Conservation (phyloP, 2,329 filamentous ascomycete species). For the Ustilaginoidea virens region DNA sequence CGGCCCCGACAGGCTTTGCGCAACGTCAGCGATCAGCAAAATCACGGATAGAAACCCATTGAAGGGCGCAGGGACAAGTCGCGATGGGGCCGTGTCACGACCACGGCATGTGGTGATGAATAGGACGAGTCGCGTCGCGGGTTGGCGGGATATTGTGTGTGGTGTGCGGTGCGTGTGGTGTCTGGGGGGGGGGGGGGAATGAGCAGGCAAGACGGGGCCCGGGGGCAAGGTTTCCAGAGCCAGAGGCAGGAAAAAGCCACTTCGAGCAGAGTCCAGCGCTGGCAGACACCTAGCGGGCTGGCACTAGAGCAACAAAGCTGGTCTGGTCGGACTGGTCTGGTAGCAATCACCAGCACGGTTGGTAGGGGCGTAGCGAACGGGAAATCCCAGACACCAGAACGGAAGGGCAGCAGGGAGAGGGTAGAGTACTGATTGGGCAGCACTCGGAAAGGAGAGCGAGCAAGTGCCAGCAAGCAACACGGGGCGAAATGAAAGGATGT, state of each 20-base stretch:
- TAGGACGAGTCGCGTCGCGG: slow-evolving; percentile 25
- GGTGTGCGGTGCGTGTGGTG: slow-evolving; percentile 10
- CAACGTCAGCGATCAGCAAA: slow-evolving; percentile 29
- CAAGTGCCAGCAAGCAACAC: too few relatives aligned
- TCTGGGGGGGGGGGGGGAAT: slow-evolving; percentile 20
- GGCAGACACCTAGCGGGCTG: too few relatives aligned
- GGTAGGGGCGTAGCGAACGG: not conserved
- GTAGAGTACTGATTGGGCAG: too few relatives aligned
- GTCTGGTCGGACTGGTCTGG: not conserved
- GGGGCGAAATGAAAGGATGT: too few relatives aligned
- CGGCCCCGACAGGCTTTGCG: slow-evolving; percentile 27
- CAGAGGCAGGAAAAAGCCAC: slow-evolving; percentile 2
- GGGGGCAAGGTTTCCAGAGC: slow-evolving; percentile 2
- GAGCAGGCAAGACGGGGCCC: slow-evolving; percentile 6
- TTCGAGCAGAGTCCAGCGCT: slow-evolving; percentile 2
- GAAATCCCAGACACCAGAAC: too few relatives aligned
- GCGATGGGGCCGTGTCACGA: slow-evolving; percentile 33
- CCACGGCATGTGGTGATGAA: slow-evolving; percentile 21
- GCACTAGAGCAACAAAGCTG: too few relatives aligned
- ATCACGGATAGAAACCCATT: slow-evolving; percentile 24
- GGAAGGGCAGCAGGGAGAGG: too few relatives aligned
- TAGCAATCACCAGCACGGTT: not conserved
- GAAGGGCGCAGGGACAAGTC: slow-evolving; percentile 21
- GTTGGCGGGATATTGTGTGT: slow-evolving; percentile 21
- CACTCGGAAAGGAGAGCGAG: too few relatives aligned